phyloP scores from a whole-genome alignment of 148 eudicot genomes.

The Nyssa sinensis region DNA sequence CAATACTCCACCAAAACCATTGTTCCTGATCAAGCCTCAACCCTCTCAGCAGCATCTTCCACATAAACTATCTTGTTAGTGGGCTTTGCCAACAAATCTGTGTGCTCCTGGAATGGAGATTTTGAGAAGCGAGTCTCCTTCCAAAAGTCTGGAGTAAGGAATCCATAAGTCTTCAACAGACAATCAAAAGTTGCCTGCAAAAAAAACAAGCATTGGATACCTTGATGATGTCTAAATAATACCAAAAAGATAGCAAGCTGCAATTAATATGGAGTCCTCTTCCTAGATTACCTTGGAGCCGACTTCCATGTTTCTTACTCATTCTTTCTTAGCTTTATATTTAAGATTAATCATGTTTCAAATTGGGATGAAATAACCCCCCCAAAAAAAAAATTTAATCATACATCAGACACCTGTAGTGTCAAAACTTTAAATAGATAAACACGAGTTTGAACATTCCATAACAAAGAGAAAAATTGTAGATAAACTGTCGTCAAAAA shows the following conservation, averaged over 20 bases:
- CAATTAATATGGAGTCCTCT: no score
- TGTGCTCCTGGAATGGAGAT: constrained; percentile 72
- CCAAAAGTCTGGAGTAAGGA: constrained; percentile 78
- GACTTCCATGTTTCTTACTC: not conserved
- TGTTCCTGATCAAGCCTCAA: constrained; percentile 21
- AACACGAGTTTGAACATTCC: not conserved
- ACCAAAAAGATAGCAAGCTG: not conserved
- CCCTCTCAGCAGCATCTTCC: constrained; percentile 38
- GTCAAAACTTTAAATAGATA: not conserved
- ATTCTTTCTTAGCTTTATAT: no score
- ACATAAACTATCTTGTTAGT: constrained; percentile 30
- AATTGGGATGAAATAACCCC: no score
- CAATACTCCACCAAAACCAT: no score
- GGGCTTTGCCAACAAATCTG: constrained; percentile 59
- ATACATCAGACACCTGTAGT: not conserved
- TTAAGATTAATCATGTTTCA: no score
- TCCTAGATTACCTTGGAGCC: not conserved
- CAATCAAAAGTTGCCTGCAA: constrained; percentile 75
- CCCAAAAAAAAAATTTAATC: no score
- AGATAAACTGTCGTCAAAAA: not conserved
- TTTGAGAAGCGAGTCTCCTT: constrained; percentile 58
- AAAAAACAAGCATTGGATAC: not conserved
- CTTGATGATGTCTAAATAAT: not conserved
- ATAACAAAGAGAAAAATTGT: not conserved
- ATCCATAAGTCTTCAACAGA: constrained; percentile 68